Evolutionary conservation across 2,329 filamentous ascomycete species (phyloP), one percentile per base, ranked within the genome.

Genomic region (Alternaria sp.): DNA sequence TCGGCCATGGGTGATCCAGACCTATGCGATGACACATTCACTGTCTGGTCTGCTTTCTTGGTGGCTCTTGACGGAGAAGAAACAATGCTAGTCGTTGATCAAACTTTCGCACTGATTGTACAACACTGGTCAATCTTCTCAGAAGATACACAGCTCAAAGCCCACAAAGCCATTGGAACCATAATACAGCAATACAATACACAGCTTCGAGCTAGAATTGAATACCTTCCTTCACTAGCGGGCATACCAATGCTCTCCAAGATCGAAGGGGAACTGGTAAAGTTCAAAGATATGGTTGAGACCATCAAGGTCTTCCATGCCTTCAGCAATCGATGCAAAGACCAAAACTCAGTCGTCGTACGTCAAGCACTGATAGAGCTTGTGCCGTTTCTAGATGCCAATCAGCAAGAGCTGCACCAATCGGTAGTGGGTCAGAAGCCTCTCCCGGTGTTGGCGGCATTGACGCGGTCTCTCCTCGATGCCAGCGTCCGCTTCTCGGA

Each of bases 281-380:
- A 83, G 2, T 79, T 95, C 59, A 91, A 91, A 65, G 80, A 79
- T 3, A 83, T 85, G 21, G 85, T 90, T 57, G 89, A 90, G 66
- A 80, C 85, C 14, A 86, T 88, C 66, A 88, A 87, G 51, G 83
- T 86, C 10, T 87, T 94, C 57, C 82, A 85, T 37, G 84, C 92
- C 3, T 95, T 96, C 65, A 84, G 88, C 23, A 83, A 86, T 64
- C 86, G 95, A 62, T 85, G 96, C 54, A 82, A 84, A 39, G 92
- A 95, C 70, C 95, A 99, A 66, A 96, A 94, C 72, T 85, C 89
- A 0, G 89, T 90, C 1, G 93, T 99, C 45, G 91, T 97, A 21
- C 84, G 90, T 53, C 91, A 93, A 76, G 90, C 93, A 21, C 78
- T 99, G 44, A 81, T 82, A 23, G 95, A 99, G 73, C 84, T 99